These are phyloP conservation scores for Plasmodium sp. DNA, from an alignment of 169 alveolate species.

Conservation along the genomic window DNA sequence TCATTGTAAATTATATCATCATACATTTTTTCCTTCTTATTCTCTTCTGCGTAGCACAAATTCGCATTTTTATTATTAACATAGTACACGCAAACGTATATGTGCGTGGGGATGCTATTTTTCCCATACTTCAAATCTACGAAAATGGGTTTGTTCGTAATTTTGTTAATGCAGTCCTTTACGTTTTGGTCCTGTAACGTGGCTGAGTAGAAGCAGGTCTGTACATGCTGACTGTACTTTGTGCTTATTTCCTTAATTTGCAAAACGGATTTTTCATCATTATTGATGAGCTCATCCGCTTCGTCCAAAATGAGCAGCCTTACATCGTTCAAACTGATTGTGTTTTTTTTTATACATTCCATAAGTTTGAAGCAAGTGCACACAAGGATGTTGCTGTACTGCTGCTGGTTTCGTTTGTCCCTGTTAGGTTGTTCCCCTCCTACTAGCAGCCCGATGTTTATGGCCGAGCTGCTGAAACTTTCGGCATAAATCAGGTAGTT, in stretches of 20 bases:
- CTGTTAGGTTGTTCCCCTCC: constrained; percentile 81
- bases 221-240: constrained; percentile 53
- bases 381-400: constrained; percentile 21
- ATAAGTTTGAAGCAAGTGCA: constrained; percentile 57
- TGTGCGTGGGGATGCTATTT: constrained; percentile 72
- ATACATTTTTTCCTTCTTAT: background rate
- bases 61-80: constrained; percentile 25
- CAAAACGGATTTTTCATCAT: constrained; percentile 43
- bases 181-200: constrained; percentile 76
- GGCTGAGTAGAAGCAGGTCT: constrained; percentile 77
- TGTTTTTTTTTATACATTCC: constrained; percentile 34
- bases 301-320: constrained; percentile 74
- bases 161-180: constrained; percentile 63
- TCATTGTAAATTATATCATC: constrained; percentile 54
- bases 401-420: constrained; percentile 70
- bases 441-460: constrained; percentile 79
- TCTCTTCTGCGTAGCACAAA: background rate
- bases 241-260: constrained; percentile 42
- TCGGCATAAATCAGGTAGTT: constrained; percentile 81
- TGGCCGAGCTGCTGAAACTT: constrained; percentile 63
- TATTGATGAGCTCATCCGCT: constrained; percentile 78
- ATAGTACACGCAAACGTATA: constrained; percentile 74
- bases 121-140: constrained; percentile 77
- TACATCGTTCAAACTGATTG: constrained; percentile 28
- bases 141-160: constrained; percentile 74